phyloP scores from a whole-genome alignment of 1,139 yeast species.

The Keqinozyma sinolaborantium region DNA sequence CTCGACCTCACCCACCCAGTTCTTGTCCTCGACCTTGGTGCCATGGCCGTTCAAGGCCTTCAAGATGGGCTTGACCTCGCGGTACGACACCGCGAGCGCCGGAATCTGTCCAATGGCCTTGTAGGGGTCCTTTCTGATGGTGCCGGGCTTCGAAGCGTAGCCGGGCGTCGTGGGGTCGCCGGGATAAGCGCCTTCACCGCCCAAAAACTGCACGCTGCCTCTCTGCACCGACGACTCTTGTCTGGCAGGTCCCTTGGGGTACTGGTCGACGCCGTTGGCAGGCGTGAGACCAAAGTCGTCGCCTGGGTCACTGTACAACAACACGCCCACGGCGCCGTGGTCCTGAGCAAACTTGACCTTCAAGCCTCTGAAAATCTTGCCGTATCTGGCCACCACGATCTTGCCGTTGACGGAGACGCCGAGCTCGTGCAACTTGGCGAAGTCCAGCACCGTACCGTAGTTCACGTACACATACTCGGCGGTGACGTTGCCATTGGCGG shows the following conservation, averaged over 20 bases:
- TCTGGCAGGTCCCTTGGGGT: slow-evolving; percentile 46
- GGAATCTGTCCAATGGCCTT: slow-evolving; percentile 43
- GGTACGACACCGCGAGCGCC: slow-evolving; percentile 43
- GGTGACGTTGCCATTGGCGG: slow-evolving; percentile 48
- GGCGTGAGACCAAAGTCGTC: slow-evolving; percentile 42
- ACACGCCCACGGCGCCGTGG: slow-evolving; percentile 42
- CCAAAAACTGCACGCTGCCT: slow-evolving; percentile 78
- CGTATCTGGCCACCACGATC: slow-evolving; percentile 41
- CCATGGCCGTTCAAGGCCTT: slow-evolving; percentile 42
- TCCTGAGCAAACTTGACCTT: slow-evolving; percentile 49
- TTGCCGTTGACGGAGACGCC: slow-evolving; percentile 40
- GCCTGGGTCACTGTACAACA: slow-evolving; percentile 43
- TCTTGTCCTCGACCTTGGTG: slow-evolving; percentile 18
- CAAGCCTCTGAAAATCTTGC: slow-evolving; percentile 40
- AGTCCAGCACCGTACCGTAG: slow-evolving; percentile 38
- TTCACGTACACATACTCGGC: slow-evolving; percentile 42
- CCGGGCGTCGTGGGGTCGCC: slow-evolving; percentile 94
- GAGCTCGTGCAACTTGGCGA: slow-evolving; percentile 24
- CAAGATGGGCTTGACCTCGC: slow-evolving; percentile 46
- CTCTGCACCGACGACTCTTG: slow-evolving; percentile 63
- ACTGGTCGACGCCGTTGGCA: slow-evolving; percentile 42
- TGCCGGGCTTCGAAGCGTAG: slow-evolving; percentile 61
- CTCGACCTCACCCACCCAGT: slow-evolving; percentile 40
- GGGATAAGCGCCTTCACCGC: slow-evolving; percentile 55
- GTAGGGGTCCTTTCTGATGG: slow-evolving; percentile 40